Evolutionary conservation across 345 rosid species (phyloP), one percentile per base, ranked within the genome.

Genomic region (Hibiscus trionum): DNA sequence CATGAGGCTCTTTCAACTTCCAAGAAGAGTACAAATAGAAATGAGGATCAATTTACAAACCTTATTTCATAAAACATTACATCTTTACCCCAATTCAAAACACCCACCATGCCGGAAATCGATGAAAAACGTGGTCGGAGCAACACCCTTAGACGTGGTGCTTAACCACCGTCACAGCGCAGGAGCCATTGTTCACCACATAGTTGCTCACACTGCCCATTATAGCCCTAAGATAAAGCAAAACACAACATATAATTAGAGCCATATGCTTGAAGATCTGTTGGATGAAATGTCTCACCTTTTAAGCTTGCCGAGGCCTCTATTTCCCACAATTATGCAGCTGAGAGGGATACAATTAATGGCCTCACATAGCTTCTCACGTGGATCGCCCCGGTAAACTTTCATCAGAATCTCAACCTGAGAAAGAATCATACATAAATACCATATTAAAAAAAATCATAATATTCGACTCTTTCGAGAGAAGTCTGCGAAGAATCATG

Each of bases 131-230:
- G 47, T 70, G 7, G 35, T 5, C 24, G 21, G 7, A 53, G 58
- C 58, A 7, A 53, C 21, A 2, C 24, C n/a, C 9, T 66, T 72
- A 78, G 5, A 73, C 82, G 15, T 76, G 77, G 3, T 72, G 60
- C 85, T 88, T 88, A 79, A 88, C 93, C 10, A 87, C 91, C 0
- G 89, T 87, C 39, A 88, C 80, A 8, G 91, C 88, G 70, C 93
- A 88, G 12, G 76, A 66, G 56, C 84, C 88, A 58, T 84, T 84
- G 59, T 84, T 85, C 86, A 87, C 88, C 63, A 87, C 88, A 71
- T 78, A 74, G 83, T 82, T 85, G 87, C 93, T 88, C 1, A 88
- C 91, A 69, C 93, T 85, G 69, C 93, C 93, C 81, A 87, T 11
- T 72, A 88, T 84, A 21, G 76, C 91, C 82, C 89, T 88, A 83